Evolutionary conservation across 768 basidiomycete genomes (phyloP).

Genomic region (Naematelia encephala): DNA sequence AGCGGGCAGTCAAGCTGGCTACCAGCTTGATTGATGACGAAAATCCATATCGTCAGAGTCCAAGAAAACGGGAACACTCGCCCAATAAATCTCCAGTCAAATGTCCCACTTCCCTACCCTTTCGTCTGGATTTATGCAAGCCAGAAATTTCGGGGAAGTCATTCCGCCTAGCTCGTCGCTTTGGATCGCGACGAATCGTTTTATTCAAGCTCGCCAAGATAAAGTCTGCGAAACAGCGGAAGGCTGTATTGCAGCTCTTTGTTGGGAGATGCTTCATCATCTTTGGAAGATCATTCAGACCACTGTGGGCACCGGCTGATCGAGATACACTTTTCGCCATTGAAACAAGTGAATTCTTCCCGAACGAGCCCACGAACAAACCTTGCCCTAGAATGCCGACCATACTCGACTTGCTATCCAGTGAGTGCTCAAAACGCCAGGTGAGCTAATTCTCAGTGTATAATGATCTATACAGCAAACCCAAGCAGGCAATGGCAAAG

Average conservation of each 20-base stretch:
- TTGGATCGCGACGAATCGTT: constrained; percentile 34
- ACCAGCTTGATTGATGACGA: neutral
- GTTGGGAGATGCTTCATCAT: constrained; percentile 28
- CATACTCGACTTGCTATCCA: constrained; percentile 14
- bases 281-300: constrained; percentile 29
- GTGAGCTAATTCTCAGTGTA: constrained; percentile 15
- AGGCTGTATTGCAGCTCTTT: constrained; percentile 16
- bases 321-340: constrained; percentile 22
- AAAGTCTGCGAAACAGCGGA: neutral
- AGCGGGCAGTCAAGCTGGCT: neutral
- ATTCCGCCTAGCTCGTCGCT: constrained; percentile 29
- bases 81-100: neutral
- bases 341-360: constrained; percentile 19
- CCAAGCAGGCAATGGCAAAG: constrained; percentile 41
- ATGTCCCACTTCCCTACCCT: neutral
- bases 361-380: neutral
- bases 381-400: constrained; percentile 12
- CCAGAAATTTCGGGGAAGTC: constrained; percentile 37
- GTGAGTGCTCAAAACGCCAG: constrained; percentile 16
- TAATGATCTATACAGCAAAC: constrained; percentile 31
- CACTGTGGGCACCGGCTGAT: constrained; percentile 31
- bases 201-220: constrained; percentile 17
- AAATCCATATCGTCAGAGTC: constrained; percentile 1
- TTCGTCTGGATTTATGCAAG: neutral
- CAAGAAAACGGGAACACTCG: neutral